These are phyloP conservation scores for Priceomyces fermenticarens DNA, from an alignment of 805 yeast species.

Conservation along the genomic window DNA sequence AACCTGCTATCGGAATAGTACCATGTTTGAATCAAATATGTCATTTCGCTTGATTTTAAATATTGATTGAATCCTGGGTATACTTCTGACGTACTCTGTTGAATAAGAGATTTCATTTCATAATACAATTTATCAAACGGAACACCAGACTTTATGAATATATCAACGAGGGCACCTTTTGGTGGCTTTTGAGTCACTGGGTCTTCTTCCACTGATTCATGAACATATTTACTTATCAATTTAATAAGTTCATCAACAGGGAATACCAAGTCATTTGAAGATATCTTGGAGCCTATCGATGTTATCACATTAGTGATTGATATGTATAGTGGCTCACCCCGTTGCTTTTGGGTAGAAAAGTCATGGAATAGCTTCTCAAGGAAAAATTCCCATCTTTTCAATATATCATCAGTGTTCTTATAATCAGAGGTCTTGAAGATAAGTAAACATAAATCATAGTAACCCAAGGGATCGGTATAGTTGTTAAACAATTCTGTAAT, in stretches of 20 bases:
- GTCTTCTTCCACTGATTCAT: slow-evolving; percentile 32
- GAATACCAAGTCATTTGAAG: slow-evolving; percentile 72
- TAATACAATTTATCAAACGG: slow-evolving; percentile 64
- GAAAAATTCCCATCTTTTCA: slow-evolving; percentile 74
- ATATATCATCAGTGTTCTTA: slow-evolving; percentile 78
- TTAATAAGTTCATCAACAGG: slow-evolving; percentile 73
- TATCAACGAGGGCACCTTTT: slow-evolving; percentile 57
- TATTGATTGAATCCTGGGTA: slow-evolving; percentile 43
- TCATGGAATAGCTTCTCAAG: slow-evolving; percentile 50
- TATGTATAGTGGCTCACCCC: slow-evolving; percentile 36
- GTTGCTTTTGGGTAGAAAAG: slow-evolving; percentile 16
- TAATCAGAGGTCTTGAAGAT: slow-evolving; percentile 83
- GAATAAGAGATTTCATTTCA: slow-evolving; percentile 59
- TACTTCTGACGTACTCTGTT: slow-evolving; percentile 53
- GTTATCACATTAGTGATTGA: slow-evolving; percentile 38
- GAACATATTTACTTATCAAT: slow-evolving; percentile 55
- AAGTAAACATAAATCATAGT: slow-evolving; percentile 73
- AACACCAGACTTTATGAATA: slow-evolving; percentile 63
- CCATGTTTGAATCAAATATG: slow-evolving; percentile 64
- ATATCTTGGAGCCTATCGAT: slow-evolving; percentile 59
- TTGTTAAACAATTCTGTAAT: slow-evolving; percentile 81
- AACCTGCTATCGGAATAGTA: slow-evolving; percentile 60
- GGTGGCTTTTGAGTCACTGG: slow-evolving; percentile 35
- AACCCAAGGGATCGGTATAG: slow-evolving; percentile 84
- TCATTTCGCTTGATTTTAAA: slow-evolving; percentile 51